Percentiles rank a stretch among this genome's conserved stretches.
phyloP scores from a whole-genome alignment of 169 alveolate species.

The Plasmodium berghei region DNA sequence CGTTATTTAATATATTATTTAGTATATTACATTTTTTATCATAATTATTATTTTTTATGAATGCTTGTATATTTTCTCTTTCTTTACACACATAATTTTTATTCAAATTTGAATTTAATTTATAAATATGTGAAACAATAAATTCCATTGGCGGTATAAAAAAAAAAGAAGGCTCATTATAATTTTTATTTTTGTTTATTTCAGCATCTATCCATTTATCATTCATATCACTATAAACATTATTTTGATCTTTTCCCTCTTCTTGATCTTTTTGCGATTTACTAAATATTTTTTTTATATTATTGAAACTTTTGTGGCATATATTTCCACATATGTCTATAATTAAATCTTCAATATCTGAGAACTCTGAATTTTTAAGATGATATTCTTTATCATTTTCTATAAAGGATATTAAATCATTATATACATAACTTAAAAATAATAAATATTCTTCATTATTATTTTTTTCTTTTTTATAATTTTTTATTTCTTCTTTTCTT shows the following conservation, averaged over 20 bases:
- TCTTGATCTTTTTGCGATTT: neutral
- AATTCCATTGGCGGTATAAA: slow-evolving; percentile 73
- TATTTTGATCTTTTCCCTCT: neutral
- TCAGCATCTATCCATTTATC: neutral
- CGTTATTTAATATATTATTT: neutral
- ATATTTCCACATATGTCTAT: slow-evolving; percentile 32
- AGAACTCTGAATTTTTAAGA: slow-evolving; percentile 19
- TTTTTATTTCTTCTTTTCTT: neutral
- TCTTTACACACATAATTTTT: neutral
- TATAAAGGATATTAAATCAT: slow-evolving; percentile 51
- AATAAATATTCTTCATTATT: slow-evolving; percentile 67
- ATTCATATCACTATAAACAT: neutral
- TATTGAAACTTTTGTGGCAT: slow-evolving; percentile 26
- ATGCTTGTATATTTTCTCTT: neutral
- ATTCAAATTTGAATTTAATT: neutral
- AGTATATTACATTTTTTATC: slow-evolving; percentile 16
- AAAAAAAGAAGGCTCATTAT: slow-evolving; percentile 46
- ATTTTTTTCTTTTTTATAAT: neutral
- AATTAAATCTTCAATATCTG: slow-evolving; percentile 55
- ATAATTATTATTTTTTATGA: slow-evolving; percentile 31
- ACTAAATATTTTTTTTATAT: slow-evolving; percentile 34
- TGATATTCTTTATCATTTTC: slow-evolving; percentile 41
- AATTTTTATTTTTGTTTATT: neutral
- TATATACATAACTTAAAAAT: slow-evolving; percentile 58
- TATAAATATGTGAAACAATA: slow-evolving; percentile 58